phyloP scores from a whole-genome alignment of 192 early-diverging fungal species.

The Gigaspora rosea region DNA sequence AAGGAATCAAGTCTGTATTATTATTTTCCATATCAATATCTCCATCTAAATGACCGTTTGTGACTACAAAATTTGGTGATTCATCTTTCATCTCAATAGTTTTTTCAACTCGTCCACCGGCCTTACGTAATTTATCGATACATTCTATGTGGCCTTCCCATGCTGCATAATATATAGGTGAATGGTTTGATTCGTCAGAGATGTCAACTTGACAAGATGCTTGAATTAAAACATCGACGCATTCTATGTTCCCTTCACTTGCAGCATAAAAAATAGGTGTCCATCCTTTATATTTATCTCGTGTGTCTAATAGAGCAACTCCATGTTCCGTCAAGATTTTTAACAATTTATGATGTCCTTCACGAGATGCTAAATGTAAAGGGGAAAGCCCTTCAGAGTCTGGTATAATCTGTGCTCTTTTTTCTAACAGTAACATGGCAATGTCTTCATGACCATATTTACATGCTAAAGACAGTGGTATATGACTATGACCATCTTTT shows the following conservation, averaged over 20 bases:
- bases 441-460: slow-evolving; percentile 90
- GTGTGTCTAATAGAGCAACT: slow-evolving; percentile 71
- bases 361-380: slow-evolving; percentile 84
- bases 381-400: slow-evolving; percentile 86
- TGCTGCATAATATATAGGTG: slow-evolving; percentile 88
- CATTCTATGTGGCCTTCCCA: slow-evolving; percentile 88
- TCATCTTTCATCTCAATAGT: slow-evolving; percentile 14
- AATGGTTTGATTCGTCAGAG: slow-evolving; percentile 82
- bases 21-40: slow-evolving; percentile 5
- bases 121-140: slow-evolving; percentile 73
- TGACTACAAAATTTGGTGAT: neutral
- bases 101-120: slow-evolving; percentile 49
- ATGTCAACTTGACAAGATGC: slow-evolving; percentile 73
- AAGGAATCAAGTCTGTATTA: slow-evolving; percentile 76
- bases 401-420: slow-evolving; percentile 71
- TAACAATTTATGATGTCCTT: slow-evolving; percentile 75
- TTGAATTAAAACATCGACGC: slow-evolving; percentile 76
- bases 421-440: slow-evolving; percentile 73
- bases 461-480: slow-evolving; percentile 88
- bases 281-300: slow-evolving; percentile 94
- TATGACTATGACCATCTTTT: slow-evolving; percentile 58
- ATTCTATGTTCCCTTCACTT: slow-evolving; percentile 84
- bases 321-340: slow-evolving; percentile 72
- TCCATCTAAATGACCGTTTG: neutral
- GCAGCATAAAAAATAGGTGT: slow-evolving; percentile 96